Conservation (phyloP, 306 rosid genomes). For the Ormosia semicastrata region DNA sequence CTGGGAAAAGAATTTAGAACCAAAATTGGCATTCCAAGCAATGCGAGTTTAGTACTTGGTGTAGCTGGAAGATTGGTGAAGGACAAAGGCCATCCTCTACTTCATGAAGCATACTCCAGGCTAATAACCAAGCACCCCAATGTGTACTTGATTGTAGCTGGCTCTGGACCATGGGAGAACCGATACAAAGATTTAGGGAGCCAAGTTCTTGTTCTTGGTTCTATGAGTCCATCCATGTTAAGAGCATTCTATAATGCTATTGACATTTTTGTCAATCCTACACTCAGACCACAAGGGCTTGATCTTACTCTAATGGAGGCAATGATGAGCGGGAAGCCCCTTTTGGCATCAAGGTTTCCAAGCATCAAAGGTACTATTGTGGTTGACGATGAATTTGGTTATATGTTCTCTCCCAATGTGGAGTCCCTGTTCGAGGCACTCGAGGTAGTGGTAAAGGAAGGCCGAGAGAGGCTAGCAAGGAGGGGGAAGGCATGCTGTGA, state of each 20-base stretch:
- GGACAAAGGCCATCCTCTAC: slow-evolving; percentile 91
- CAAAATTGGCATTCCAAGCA: slow-evolving; percentile 59
- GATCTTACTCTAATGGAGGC: slow-evolving; percentile 97
- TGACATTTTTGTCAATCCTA: slow-evolving; percentile 85
- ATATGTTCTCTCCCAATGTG: slow-evolving; percentile 84
- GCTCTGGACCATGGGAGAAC: slow-evolving; percentile 90
- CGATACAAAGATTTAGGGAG: slow-evolving; percentile 72
- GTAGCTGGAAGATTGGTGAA: slow-evolving; percentile 94
- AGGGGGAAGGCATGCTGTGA: slow-evolving; percentile 73
- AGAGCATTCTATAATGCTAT: slow-evolving; percentile 76
- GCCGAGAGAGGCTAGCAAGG: slow-evolving; percentile 51
- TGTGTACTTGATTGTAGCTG: slow-evolving; percentile 77
- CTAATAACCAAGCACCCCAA: slow-evolving; percentile 49
- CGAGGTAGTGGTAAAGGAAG: slow-evolving; percentile 65
- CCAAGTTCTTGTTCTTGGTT: slow-evolving; percentile 80
- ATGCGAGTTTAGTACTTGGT: slow-evolving; percentile 76
- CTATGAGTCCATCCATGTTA: slow-evolving; percentile 67
- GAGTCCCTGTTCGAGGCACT: slow-evolving; percentile 70
- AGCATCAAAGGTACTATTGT: slow-evolving; percentile 86
- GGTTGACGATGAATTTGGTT: slow-evolving; percentile 81
- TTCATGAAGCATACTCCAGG: slow-evolving; percentile 74
- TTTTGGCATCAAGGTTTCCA: slow-evolving; percentile 85
- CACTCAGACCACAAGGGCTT: slow-evolving; percentile 90
- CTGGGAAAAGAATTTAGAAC: slow-evolving; percentile 56
- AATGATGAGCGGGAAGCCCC: slow-evolving; percentile 85